These are phyloP conservation scores for Fusarium buxicola DNA, from an alignment of 2,329 filamentous ascomycete genomes.

Conservation along the genomic window DNA sequence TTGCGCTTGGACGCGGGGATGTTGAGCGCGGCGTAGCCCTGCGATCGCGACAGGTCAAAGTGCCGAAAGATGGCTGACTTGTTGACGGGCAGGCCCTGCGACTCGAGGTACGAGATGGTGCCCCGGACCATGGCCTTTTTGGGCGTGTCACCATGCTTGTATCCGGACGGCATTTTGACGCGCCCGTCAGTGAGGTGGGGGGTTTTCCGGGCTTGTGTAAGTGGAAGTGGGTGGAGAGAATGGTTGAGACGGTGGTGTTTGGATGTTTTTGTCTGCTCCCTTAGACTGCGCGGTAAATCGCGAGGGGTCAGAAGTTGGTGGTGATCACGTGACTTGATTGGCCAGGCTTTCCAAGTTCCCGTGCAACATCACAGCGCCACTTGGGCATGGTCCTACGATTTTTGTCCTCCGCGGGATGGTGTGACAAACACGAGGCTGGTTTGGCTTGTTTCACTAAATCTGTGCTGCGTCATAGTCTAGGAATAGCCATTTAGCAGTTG, in stretches of 20 bases:
- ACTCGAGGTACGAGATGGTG: conserved; percentile 55
- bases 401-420: too few relatives aligned
- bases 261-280: conserved; percentile 51
- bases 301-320: conserved; percentile 38
- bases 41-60: conserved; percentile 53
- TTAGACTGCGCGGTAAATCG: conserved; percentile 13
- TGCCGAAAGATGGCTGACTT: conserved; percentile 56
- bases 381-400: too few relatives aligned
- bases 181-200: conserved; percentile 20
- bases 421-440: neutral
- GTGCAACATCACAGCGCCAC: neutral
- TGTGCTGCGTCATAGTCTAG: too few relatives aligned
- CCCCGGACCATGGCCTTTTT: conserved; percentile 55
- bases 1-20: conserved; percentile 49
- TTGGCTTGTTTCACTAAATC: neutral
- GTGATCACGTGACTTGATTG: conserved; percentile 38
- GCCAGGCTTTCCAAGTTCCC: neutral
- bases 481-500: too few relatives aligned
- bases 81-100: conserved; percentile 53
- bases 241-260: conserved; percentile 45
- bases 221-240: conserved; percentile 46
- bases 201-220: conserved; percentile 21
- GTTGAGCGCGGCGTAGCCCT: conserved; percentile 53
- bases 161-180: conserved; percentile 47
- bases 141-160: conserved; percentile 53